Percentiles rank a stretch among this genome's conserved stretches.
These are phyloP conservation scores for Plenodomus biglobosus DNA, from an alignment of 2,329 filamentous ascomycete species.

Conservation along the genomic window DNA sequence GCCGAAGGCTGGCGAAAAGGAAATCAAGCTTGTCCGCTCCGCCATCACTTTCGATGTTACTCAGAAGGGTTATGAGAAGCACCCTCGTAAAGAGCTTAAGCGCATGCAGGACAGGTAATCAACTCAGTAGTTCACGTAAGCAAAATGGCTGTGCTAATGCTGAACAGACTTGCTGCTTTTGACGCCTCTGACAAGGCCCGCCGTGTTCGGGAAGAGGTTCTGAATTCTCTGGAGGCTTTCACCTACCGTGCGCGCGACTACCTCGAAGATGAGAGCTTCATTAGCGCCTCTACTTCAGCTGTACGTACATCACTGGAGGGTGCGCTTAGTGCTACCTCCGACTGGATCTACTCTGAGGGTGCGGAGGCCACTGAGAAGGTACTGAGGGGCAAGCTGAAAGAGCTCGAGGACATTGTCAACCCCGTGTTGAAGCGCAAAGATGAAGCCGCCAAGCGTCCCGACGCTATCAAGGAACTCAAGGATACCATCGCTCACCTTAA, in stretches of 20 bases:
- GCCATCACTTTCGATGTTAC: slow-evolving; percentile 52
- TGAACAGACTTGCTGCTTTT: slow-evolving; percentile 73
- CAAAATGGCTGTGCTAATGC: slow-evolving; percentile 13
- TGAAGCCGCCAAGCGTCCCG: slow-evolving; percentile 71
- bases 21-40: slow-evolving; percentile 56
- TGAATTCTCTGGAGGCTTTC: slow-evolving; percentile 91
- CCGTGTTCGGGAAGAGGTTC: slow-evolving; percentile 74
- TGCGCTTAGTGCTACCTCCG: slow-evolving; percentile 69
- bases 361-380: slow-evolving; percentile 72
- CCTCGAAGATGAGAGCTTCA: slow-evolving; percentile 74
- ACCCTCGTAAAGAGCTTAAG: slow-evolving; percentile 61
- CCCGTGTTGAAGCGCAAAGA: slow-evolving; percentile 75
- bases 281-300: slow-evolving; percentile 67
- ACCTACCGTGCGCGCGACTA: slow-evolving; percentile 88
- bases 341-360: slow-evolving; percentile 91
- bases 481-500: slow-evolving; percentile 71
- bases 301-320: slow-evolving; percentile 68
- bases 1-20: slow-evolving; percentile 50
- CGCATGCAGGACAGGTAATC: slow-evolving; percentile 60
- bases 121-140: neutral
- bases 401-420: slow-evolving; percentile 73
- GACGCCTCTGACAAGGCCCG: slow-evolving; percentile 81
- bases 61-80: slow-evolving; percentile 54
- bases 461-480: slow-evolving; percentile 66
- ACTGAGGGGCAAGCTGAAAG: slow-evolving; percentile 74